Base-by-base conservation (phyloP, 805 yeast genomes). In the Lachancea dasiensis region DNA sequence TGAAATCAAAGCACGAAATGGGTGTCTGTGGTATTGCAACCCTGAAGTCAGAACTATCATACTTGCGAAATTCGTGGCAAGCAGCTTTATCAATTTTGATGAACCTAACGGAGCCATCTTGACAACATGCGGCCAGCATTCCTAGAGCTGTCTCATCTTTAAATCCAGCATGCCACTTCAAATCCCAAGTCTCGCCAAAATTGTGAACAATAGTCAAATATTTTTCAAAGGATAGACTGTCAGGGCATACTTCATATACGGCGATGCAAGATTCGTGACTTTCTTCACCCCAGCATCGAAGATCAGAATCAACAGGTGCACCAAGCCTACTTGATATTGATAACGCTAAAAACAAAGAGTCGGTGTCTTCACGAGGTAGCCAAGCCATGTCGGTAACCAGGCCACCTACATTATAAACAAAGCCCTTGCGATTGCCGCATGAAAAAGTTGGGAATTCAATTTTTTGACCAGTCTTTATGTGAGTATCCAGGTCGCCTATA, bases 41-140 rank as follows among this genome's bases (percentile, higher is more conserved):
- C 8, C 51, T 51, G 3, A 58, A 19, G 13, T 68, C 51, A 0
- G 64, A 45, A 4, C 46, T 38, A 2, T 45, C 47, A 25, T 39
- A 38, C 26, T 48, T 27, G 11, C 54, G 27, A 20, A 54, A 49
- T 3, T 49, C 19, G n/a, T 23, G 30, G 3, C 23, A 19, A 13
- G 25, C n/a, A 3, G 25, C 16, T 9, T 39, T 22, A 0, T 52
- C 51, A 0, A 77, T 49, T 33, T 66, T 65, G 13, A 78, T 51
- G 4, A 79, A 49, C 39, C 75, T 76, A 4, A 77, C 54, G 4
- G 63, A 54, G 0, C 89, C 89, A 53, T 77, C 81, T 27, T 73
- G 73, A 43, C 75, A 74, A 0, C 66, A 64, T 8, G 75, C 77
- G 4, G 69, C 69, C n/a, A 79, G 46, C 0, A 70, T 61, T 2